Base-by-base conservation (phyloP, 2,329 filamentous ascomycete species). In the Sclerotinia glacialis region DNA sequence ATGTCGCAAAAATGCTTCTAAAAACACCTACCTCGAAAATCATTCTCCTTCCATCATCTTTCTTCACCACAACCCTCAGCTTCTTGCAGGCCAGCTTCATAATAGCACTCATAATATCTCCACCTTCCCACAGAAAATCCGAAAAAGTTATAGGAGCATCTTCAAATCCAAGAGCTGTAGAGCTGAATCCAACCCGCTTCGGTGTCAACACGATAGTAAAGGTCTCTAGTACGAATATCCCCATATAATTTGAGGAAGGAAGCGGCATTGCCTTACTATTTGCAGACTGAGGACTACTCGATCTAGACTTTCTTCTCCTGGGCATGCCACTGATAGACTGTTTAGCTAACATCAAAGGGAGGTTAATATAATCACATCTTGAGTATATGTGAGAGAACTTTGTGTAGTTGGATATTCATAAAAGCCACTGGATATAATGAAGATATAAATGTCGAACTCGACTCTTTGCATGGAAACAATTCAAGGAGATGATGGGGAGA, bases 41-140 rank as follows among this genome's bases (percentile, higher is more conserved):
- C 14, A 54, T 26, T 58, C 65, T 16, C 50, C 62, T 40, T 16
- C 55, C 26, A 61, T 42, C 42, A 18, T 37, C 8, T 16, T 72
- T 71, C 23, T 72, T 75, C 5, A 75, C 34, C 3, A 76, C 53
- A 9, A 76, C 52, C 16, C 71, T 72, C 46, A 75, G 64, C 4
- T 49, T 63, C 54, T 68, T 70, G 34, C 72, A 73, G 18, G 49
- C 59, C 12, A 76, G 56, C 18, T 64, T 65, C 7, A 46, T 61
- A 16, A 75, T 58, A 26, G 68, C 66, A 21, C 18, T 58, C 69
- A 75, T 71, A 12, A 75, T 46, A 4, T 40, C 44, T 14, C 72
- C 68, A 6, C 49, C 42, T 11, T 65, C 53, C 56, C 64, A 69
- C 2, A 75, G 65, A 52, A 74, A 75, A 62, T 74, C 70, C 0